phyloP scores from a whole-genome alignment of 179 eudicot genomes.

The Vitellaria paradoxa region DNA sequence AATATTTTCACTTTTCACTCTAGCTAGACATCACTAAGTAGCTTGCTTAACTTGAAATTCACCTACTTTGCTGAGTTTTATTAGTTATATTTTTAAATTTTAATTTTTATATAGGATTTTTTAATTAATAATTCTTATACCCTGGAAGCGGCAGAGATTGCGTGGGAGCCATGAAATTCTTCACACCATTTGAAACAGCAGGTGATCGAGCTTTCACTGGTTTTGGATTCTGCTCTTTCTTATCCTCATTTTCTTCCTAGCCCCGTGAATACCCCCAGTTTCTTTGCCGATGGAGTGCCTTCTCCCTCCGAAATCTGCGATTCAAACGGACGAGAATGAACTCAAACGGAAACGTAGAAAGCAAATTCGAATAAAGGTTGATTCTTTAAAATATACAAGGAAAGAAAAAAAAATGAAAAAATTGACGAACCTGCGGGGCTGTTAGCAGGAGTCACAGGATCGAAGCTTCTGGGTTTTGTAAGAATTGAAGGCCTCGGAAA shows the following conservation, averaged over 20 bases:
- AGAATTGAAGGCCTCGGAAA: too few relatives aligned
- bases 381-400: neutral
- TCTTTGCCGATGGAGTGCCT: constrained; percentile 33
- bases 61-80: too few relatives aligned
- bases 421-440: constrained; percentile 44
- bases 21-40: too few relatives aligned
- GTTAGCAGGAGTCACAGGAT: constrained; percentile 12
- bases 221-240: constrained; percentile 41
- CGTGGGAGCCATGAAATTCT: constrained; percentile 93
- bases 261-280: constrained; percentile 22
- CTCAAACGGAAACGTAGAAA: too few relatives aligned
- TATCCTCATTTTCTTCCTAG: constrained; percentile 78
- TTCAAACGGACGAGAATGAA: neutral
- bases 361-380: neutral
- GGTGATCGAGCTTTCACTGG: constrained; percentile 43
- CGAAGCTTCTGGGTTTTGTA: too few relatives aligned
- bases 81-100: too few relatives aligned
- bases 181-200: constrained; percentile 40
- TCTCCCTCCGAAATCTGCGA: constrained; percentile 52
- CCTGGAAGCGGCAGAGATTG: constrained; percentile 88
- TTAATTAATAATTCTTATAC: too few relatives aligned
- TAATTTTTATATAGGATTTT: too few relatives aligned
- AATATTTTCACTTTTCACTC: too few relatives aligned
- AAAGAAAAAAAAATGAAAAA: neutral
- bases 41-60: too few relatives aligned